Evolutionary conservation across 176 grass and related monocot species (phyloP).

Genomic region (Chrysopogon serrulatus): DNA sequence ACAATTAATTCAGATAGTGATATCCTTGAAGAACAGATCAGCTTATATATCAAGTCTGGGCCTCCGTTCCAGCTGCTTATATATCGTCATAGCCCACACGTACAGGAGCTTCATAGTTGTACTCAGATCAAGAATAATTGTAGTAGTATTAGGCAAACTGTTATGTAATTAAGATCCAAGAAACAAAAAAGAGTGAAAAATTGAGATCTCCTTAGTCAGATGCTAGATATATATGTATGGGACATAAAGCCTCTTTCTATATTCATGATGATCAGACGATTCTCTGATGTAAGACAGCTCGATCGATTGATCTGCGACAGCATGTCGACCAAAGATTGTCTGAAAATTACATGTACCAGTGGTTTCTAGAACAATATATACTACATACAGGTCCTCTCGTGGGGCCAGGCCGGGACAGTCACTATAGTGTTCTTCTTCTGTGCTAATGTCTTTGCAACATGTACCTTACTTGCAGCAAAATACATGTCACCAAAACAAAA

Average conservation of each 20-base stretch:
- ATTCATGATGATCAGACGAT: conserved; percentile 11
- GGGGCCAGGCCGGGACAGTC: not conserved
- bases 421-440: not conserved
- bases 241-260: not conserved
- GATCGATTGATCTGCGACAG: not conserved
- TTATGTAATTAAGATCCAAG: not conserved
- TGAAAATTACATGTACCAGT: not conserved
- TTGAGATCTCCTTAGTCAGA: not conserved
- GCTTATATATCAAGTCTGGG: not conserved
- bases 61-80: not conserved
- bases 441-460: not conserved
- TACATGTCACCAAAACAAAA: not conserved
- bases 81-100: not conserved
- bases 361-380: not conserved
- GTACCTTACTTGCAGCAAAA: not conserved
- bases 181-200: not conserved
- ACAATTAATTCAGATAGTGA: not conserved
- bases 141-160: not conserved
- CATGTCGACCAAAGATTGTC: not conserved
- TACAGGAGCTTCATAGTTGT: not conserved
- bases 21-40: not conserved
- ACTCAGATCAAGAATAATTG: not conserved
- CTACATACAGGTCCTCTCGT: not conserved
- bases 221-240: no score
- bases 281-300: conserved; percentile 5